phyloP scores from a whole-genome alignment of 352 stramenopile species.

The Globisporangium carolinianum region DNA sequence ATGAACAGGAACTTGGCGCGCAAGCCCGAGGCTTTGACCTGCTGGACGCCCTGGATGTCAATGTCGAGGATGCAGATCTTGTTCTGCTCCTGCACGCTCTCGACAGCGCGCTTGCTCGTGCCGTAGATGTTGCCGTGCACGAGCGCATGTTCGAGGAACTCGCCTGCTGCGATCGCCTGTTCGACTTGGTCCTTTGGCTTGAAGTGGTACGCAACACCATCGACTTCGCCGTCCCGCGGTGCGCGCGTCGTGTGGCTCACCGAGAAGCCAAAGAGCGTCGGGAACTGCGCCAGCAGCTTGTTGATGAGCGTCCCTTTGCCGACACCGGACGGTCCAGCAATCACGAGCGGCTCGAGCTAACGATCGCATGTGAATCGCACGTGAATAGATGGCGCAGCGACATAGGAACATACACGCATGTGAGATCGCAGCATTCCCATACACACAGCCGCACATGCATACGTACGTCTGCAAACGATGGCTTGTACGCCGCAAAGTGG shows the following conservation, averaged over 20 bases:
- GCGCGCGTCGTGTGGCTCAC: constrained; percentile 97
- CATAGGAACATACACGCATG: too few species aligned
- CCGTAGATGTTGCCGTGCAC: constrained; percentile 98
- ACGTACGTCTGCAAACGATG: constrained; percentile 33
- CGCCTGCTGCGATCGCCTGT: constrained; percentile 89
- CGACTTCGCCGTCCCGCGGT: constrained; percentile 89
- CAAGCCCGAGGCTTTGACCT: constrained; percentile 88
- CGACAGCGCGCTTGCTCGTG: constrained; percentile 90
- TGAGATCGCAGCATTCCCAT: too few species aligned
- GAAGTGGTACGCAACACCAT: constrained; percentile 98
- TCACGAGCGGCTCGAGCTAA: constrained; percentile 81
- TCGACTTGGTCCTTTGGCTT: constrained; percentile 89
- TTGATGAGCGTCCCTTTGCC: constrained; percentile 97
- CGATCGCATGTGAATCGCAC: too few species aligned
- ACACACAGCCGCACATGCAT: neutral
- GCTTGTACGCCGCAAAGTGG: constrained; percentile 77
- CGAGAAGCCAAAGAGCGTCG: constrained; percentile 91
- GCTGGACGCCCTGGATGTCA: constrained; percentile 96
- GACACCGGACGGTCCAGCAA: constrained; percentile 87
- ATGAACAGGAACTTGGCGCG: constrained; percentile 95
- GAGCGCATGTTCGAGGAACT: constrained; percentile 96
- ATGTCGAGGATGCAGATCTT: constrained; percentile 99
- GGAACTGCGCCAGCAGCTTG: constrained; percentile 81
- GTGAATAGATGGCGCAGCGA: neutral
- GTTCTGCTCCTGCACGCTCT: constrained; percentile 87